Evolutionary conservation across 2,329 filamentous ascomycete genomes (phyloP).

Genomic region (Dactylonectria macrodidyma): DNA sequence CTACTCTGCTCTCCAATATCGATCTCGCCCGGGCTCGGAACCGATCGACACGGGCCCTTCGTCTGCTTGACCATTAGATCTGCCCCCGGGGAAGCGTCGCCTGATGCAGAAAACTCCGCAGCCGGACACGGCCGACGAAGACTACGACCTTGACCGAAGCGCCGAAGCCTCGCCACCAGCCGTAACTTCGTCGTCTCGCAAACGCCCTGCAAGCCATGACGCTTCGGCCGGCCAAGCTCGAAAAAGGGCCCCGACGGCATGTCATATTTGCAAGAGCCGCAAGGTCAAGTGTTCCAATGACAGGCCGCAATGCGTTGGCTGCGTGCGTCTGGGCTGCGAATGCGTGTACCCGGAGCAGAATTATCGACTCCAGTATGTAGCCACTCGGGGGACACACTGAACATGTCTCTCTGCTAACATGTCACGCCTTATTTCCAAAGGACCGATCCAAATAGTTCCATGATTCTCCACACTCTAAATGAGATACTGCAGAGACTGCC

Average conservation of each 20-base stretch:
- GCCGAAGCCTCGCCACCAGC: neutral
- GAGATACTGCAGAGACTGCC: constrained; percentile 23
- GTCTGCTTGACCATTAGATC: neutral
- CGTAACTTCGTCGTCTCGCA: constrained; percentile 4
- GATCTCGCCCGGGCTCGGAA: neutral
- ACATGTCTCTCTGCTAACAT: neutral
- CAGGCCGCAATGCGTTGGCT: constrained; percentile 15
- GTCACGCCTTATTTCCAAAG: neutral
- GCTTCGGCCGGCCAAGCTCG: neutral
- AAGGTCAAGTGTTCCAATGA: constrained; percentile 28
- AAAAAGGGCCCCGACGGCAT: constrained; percentile 22
- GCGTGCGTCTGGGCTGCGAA: constrained; percentile 17
- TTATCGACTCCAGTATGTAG: constrained; percentile 2
- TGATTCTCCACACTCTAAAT: constrained; percentile 12
- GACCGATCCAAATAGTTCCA: constrained; percentile 1
- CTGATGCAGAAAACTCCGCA: constrained; percentile 21
- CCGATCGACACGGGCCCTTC: neutral
- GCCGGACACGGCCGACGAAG: neutral
- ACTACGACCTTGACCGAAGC: neutral
- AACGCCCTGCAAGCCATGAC: constrained; percentile 21
- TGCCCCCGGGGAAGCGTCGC: neutral
- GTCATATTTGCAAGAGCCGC: constrained; percentile 26
- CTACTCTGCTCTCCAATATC: neutral
- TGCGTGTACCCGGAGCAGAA: constrained; percentile 23
- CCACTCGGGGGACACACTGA: neutral